A percentile compares a stretch with the other conserved stretches of the same genome.
Conservation (phyloP, 768 basidiomycete species). For the Rhizopogon vesiculosus region DNA sequence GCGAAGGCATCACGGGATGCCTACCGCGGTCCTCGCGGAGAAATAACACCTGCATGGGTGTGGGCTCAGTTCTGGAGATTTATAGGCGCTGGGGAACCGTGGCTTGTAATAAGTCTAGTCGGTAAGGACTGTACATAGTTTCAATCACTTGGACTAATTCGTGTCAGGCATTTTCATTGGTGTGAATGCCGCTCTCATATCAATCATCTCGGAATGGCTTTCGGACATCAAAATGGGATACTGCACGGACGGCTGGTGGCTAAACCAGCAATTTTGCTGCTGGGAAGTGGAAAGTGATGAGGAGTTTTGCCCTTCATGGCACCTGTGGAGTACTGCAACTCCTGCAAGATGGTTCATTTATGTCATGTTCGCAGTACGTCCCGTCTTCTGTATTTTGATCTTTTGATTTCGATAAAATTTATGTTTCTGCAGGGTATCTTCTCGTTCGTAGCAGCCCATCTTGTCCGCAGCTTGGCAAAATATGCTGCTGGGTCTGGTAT, state of each 20-base stretch:
- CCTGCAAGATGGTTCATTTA: slow-evolving; percentile 81
- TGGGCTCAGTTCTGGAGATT: slow-evolving; percentile 58
- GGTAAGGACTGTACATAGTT: slow-evolving; percentile 47
- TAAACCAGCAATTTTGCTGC: slow-evolving; percentile 97
- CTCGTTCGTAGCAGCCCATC: slow-evolving; percentile 81
- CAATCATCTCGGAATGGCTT: slow-evolving; percentile 95
- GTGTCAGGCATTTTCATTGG: slow-evolving; percentile 82
- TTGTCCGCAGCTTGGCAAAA: slow-evolving; percentile 84
- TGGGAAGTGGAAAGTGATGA: slow-evolving; percentile 89
- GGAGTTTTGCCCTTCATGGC: slow-evolving; percentile 88
- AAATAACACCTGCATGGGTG: slow-evolving; percentile 50
- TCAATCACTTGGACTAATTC: not conserved
- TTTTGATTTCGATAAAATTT: not conserved
- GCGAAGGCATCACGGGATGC: slow-evolving; percentile 36
- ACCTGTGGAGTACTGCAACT: slow-evolving; percentile 75
- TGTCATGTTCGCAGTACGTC: slow-evolving; percentile 81
- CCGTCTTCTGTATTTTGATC: not conserved
- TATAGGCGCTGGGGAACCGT: slow-evolving; percentile 75
- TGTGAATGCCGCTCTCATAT: slow-evolving; percentile 89
- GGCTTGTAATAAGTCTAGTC: slow-evolving; percentile 88
- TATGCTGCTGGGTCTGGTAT: slow-evolving; percentile 98
- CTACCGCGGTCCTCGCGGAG: slow-evolving; percentile 44
- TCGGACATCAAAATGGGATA: slow-evolving; percentile 98
- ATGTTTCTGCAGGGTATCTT: slow-evolving; percentile 56
- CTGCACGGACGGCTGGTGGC: slow-evolving; percentile 96